phyloP scores from a whole-genome alignment of 1,139 yeast genomes.

The Blastobotrys serpentis region DNA sequence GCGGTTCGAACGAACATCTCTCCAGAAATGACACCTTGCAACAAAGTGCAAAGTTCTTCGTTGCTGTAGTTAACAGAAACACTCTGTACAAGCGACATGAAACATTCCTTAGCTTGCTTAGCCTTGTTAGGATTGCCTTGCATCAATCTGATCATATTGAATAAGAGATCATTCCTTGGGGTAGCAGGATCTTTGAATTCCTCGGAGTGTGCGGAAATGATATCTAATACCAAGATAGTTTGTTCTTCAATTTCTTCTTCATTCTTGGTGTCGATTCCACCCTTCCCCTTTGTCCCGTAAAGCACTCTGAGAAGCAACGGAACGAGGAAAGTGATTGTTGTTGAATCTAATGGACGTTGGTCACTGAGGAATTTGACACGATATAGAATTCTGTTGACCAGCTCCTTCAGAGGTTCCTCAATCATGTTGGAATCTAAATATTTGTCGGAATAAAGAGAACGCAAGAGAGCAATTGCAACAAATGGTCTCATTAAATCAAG shows the following conservation, averaged over 20 bases:
- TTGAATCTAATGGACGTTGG: slow-evolving; percentile 65
- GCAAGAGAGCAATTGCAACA: slow-evolving; percentile 67
- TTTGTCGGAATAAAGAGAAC: slow-evolving; percentile 39
- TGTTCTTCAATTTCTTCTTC: slow-evolving; percentile 91
- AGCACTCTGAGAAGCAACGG: slow-evolving; percentile 59
- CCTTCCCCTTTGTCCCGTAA: slow-evolving; percentile 31
- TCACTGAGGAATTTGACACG: slow-evolving; percentile 73
- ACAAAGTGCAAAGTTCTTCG: slow-evolving; percentile 58
- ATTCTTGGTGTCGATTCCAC: slow-evolving; percentile 59
- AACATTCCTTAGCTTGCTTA: slow-evolving; percentile 78
- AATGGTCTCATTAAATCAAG: slow-evolving; percentile 52
- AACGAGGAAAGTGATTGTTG: slow-evolving; percentile 67
- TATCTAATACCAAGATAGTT: slow-evolving; percentile 70
- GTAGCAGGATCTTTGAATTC: slow-evolving; percentile 63
- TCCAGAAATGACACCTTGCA: slow-evolving; percentile 59
- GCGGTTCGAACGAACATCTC: slow-evolving; percentile 73
- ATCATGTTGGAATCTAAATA: slow-evolving; percentile 42
- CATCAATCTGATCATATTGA: slow-evolving; percentile 64
- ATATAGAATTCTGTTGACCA: slow-evolving; percentile 67
- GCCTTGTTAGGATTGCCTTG: slow-evolving; percentile 68
- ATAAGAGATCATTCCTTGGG: slow-evolving; percentile 66
- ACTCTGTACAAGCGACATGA: slow-evolving; percentile 70
- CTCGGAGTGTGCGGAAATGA: slow-evolving; percentile 73
- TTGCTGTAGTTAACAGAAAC: slow-evolving; percentile 60
- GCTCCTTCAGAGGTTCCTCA: slow-evolving; percentile 53